Base-by-base conservation (phyloP, 345 rosid species). In the Zanthoxylum bungeanum region DNA sequence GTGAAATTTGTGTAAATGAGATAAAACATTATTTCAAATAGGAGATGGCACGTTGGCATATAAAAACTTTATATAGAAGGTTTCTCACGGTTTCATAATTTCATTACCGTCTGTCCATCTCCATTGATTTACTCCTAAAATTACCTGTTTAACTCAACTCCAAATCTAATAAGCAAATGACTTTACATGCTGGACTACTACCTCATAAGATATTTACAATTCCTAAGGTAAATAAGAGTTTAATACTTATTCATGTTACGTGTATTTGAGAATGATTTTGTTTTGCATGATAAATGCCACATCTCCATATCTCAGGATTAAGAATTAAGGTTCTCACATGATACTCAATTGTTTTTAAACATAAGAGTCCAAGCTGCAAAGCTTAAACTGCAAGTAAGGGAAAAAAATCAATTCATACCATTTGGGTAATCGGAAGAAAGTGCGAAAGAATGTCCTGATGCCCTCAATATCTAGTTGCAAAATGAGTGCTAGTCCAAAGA, bases 401-500 rank as follows among this genome's bases (percentile, higher is more conserved):
- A 50, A 14, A 19, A 24, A 63, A 37, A n/a, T 14, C 9, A 57
- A 30, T 68, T 50, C 78, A 61, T 90, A 92, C 98, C 99, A 95
- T 33, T 76, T 83, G 55, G 99, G 99, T 64, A 95, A 77, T 56
- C 87, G 87, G 78, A 95, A 95, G 92, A 95, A 94, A 52, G 90
- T 85, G 21, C 65, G 85, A 75, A 94, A 92, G 81, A 95, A 95
- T 46, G 88, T 69, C 77, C 97, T 85, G 66, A 82, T 92, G 74
- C 96, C 97, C 37, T 88, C 85, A 22, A 88, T 88, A 73, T 95
- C 99, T 70, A 90, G 81, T 76, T 92, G 87, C 80, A 92, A 42
- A 71, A 95, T 89, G 70, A 95, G 93, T 2, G 98, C 98, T 40
- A 92, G 82, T 21, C 99, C 98, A 60, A 95, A 95, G 66, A 95